A percentile compares a stretch with the other conserved stretches of the same genome.
phyloP scores from a whole-genome alignment of 2,329 filamentous ascomycete genomes.

The Pestalotiopsis sp. region DNA sequence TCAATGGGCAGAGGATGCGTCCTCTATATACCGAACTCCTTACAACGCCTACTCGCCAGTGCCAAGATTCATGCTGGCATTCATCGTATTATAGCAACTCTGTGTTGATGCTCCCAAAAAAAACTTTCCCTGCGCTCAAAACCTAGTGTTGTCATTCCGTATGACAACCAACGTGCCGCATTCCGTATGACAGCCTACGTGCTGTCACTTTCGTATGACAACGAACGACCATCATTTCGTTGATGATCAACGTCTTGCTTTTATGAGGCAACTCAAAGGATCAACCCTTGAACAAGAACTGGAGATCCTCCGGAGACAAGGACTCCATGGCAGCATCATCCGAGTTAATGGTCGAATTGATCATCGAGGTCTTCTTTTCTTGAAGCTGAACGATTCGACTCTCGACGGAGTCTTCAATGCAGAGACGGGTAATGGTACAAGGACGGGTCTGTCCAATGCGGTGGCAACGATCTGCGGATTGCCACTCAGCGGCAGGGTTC shows the following conservation, averaged over 20 bases:
- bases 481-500: conserved; percentile 99
- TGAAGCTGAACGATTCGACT: conserved; percentile 93
- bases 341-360: conserved; percentile 93
- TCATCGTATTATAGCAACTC: neutral
- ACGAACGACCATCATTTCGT: neutral
- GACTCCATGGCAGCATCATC: conserved; percentile 91
- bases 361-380: conserved; percentile 99
- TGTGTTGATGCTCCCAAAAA: neutral
- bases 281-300: conserved; percentile 86
- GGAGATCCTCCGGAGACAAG: conserved; percentile 86
- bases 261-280: neutral
- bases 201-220: neutral
- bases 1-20: neutral
- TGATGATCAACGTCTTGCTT: neutral
- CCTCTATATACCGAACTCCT: neutral
- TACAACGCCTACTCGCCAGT: neutral
- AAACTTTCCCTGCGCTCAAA: neutral
- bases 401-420: conserved; percentile 96
- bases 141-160: neutral
- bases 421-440: conserved; percentile 90
- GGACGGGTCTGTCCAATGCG: conserved; percentile 94
- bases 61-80: neutral
- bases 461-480: conserved; percentile 90
- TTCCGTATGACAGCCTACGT: neutral
- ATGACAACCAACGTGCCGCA: neutral